Evolutionary conservation across 163 green algal genomes (phyloP).

Genomic region (Scenedesmus sp.): DNA sequence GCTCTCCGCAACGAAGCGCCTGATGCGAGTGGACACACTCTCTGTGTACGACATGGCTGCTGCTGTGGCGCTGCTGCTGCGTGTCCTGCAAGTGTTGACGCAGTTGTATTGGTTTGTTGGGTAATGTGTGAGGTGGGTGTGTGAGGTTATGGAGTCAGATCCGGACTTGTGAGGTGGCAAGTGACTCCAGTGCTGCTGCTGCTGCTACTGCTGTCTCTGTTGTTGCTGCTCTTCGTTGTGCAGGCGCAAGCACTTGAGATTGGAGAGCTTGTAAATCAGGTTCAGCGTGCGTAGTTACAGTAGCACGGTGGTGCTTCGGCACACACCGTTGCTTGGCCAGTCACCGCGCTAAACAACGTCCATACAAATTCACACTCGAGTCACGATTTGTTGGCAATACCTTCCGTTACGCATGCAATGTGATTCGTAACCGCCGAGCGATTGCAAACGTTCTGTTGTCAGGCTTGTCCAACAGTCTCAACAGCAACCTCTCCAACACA

Average conservation of each 20-base stretch:
- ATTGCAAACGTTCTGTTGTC: background rate
- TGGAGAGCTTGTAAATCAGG: too few species aligned
- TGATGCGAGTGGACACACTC: background rate
- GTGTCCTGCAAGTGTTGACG: background rate
- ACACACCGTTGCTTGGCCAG: background rate
- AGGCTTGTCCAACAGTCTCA: background rate
- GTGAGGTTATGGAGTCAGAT: background rate
- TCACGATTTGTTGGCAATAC: background rate
- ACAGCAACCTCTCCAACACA: constrained; percentile 6
- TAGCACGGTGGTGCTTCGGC: background rate
- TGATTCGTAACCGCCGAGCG: too few species aligned
- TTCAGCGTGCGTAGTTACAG: too few species aligned
- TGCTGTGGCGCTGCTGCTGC: background rate
- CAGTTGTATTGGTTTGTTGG: background rate
- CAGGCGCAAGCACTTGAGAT: background rate
- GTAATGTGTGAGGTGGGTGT: background rate
- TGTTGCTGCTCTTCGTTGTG: background rate
- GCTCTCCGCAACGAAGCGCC: constrained; percentile 12
- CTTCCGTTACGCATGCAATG: too few species aligned
- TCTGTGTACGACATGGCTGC: constrained; percentile 18
- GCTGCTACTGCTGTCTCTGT: background rate
- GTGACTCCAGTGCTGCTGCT: background rate
- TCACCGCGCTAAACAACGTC: background rate
- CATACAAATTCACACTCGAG: background rate
- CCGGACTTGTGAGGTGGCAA: background rate